Conservation (phyloP, 495 filamentous ascomycete species). For the Lentithecium fluviatile region DNA sequence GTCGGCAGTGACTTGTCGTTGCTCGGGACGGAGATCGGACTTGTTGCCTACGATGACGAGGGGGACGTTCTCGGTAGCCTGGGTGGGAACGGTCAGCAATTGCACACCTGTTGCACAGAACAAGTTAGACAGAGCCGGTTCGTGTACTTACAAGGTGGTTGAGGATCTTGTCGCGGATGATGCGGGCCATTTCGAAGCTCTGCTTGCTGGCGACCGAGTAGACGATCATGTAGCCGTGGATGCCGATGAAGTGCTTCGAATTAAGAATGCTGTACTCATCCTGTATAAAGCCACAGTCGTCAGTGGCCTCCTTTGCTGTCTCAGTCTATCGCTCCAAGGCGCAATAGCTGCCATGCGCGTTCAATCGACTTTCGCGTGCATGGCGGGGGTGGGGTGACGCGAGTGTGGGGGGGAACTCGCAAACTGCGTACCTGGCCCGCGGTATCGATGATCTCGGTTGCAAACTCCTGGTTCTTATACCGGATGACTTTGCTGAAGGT, state of each 20-base stretch:
- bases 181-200: constrained; percentile 94
- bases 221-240: constrained; percentile 98
- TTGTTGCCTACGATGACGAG: constrained; percentile 97
- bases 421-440: constrained; percentile 75
- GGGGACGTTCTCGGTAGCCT: constrained; percentile 92
- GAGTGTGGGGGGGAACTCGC: constrained; percentile 26
- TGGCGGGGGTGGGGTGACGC: not conserved
- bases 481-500: constrained; percentile 95
- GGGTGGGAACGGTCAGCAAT: not conserved
- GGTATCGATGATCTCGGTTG: constrained; percentile 97
- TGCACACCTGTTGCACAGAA: constrained; percentile 6
- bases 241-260: constrained; percentile 98
- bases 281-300: constrained; percentile 47
- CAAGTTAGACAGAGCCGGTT: not conserved
- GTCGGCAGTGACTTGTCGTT: constrained; percentile 83
- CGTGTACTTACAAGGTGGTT: constrained; percentile 75
- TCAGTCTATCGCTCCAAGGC: not conserved
- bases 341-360: not conserved
- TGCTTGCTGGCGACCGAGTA: constrained; percentile 91
- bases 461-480: constrained; percentile 86
- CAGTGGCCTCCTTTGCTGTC: constrained; percentile 25
- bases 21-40: constrained; percentile 86
- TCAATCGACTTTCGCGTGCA: not conserved
- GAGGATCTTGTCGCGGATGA: constrained; percentile 94
- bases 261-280: constrained; percentile 98